Conservation (phyloP, 2,329 filamentous ascomycete species). For the Lachnellula occidentalis region DNA sequence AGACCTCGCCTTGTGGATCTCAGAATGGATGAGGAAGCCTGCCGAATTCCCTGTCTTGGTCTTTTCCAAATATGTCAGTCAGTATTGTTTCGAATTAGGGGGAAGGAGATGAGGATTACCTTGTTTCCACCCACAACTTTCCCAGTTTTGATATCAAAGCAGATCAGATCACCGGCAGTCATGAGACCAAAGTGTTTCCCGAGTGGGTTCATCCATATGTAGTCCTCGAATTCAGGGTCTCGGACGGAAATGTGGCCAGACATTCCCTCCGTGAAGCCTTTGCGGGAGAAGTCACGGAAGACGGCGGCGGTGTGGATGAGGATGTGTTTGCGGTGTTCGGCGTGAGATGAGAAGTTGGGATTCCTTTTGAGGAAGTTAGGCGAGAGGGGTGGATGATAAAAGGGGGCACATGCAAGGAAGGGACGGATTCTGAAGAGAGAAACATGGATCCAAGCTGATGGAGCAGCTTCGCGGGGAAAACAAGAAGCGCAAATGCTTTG, state of each 20-base stretch:
- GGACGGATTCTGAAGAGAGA: background rate
- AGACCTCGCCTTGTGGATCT: slow-evolving; percentile 59
- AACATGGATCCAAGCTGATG: background rate
- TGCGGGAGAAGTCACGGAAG: slow-evolving; percentile 62
- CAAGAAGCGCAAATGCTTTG: background rate
- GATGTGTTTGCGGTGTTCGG: slow-evolving; percentile 57
- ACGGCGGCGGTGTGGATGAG: slow-evolving; percentile 62
- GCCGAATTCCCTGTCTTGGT: slow-evolving; percentile 58
- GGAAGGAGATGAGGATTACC: slow-evolving; percentile 9
- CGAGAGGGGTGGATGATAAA: background rate
- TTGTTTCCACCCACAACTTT: slow-evolving; percentile 58
- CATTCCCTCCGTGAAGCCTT: slow-evolving; percentile 64
- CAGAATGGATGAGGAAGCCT: slow-evolving; percentile 65
- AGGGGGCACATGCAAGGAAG: background rate
- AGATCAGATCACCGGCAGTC: slow-evolving; percentile 61
- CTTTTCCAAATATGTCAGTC: slow-evolving; percentile 5
- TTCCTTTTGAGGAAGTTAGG: slow-evolving; percentile 34
- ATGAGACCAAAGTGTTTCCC: slow-evolving; percentile 61
- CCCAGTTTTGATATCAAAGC: slow-evolving; percentile 55
- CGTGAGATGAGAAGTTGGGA: slow-evolving; percentile 48
- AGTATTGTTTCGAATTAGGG: background rate
- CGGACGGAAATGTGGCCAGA: slow-evolving; percentile 62
- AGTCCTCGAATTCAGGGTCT: slow-evolving; percentile 55
- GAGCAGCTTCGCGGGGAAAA: background rate
- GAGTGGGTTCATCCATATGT: slow-evolving; percentile 66